Base-by-base conservation (phyloP, 305 asterid species). In the Fraxinus ornus region DNA sequence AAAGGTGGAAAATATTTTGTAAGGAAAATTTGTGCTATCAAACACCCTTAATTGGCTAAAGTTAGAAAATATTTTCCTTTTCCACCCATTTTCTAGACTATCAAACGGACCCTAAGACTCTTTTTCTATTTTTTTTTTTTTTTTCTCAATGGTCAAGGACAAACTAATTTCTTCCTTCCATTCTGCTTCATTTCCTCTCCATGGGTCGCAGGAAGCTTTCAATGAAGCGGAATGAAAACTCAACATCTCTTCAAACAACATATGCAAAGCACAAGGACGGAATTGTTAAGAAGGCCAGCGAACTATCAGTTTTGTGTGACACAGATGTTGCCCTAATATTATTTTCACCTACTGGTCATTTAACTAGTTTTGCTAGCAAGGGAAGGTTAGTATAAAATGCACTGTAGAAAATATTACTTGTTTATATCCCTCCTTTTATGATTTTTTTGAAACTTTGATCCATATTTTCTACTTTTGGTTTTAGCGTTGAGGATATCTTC, bases 181-280 rank as follows among this genome's bases (percentile, higher is more conserved):
- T n/a, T n/a, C n/a, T n/a, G n/a, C n/a, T n/a, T 24, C 28, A 28
- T 28, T 28, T 17, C 62, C 39, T 7, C 15, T 5, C 30, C 62
- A 93, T 91, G 95, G 94, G 93, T 24, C 89, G 93, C 28, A 92
- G 85, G 88, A 92, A 91, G 88, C 89, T 88, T 1, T 83, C 90
- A 2, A 68, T 90, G 92, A 72, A 79, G 86, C 87, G 82, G 19
- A 93, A 91, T 52, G 93, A 92, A 55, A 91, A 89, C 77, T 78
- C 92, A 0, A 72, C 89, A 5, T 75, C 93, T 75, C 92, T 93
- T 0, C 95, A 93, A 73, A 85, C 76, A 0, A 86, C 91, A 0
- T 91, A 79, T 78, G 57, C 88, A 0, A 91, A 91, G 89, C 92
- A 91, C 76, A 93, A 89, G 79, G 97, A 93, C 22, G 91, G 90